A percentile compares a stretch with the other conserved stretches of the same genome.
Evolutionary conservation across 106 monocot species (phyloP).

Genomic region (Acanthochlamys bracteata): DNA sequence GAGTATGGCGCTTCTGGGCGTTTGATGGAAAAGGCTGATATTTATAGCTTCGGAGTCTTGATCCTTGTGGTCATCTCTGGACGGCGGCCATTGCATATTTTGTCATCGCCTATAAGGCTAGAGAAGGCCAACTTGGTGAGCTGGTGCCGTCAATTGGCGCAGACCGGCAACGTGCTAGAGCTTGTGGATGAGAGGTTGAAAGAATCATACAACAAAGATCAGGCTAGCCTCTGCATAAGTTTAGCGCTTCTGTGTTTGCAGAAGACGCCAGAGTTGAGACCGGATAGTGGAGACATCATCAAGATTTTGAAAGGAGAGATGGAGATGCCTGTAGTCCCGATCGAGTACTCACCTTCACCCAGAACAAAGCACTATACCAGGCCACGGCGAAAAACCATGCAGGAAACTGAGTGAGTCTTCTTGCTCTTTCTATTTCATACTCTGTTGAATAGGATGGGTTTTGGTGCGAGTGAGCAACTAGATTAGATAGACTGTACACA

Average conservation of each 20-base stretch:
- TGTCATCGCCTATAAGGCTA: conserved; percentile 61
- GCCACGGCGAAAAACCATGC: conserved; percentile 20
- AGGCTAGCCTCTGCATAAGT: conserved; percentile 51
- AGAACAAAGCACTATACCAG: conserved; percentile 1
- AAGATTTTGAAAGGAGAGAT: conserved; percentile 69
- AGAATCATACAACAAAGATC: conserved; percentile 39
- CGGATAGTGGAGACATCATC: conserved; percentile 62
- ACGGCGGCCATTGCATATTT: conserved; percentile 62
- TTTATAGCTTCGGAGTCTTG: conserved; percentile 76
- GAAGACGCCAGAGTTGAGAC: conserved; percentile 64
- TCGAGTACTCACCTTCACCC: conserved; percentile 68
- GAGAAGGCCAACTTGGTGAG: conserved; percentile 71
- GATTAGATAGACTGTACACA: too few species aligned
- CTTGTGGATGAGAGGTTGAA: conserved; percentile 68
- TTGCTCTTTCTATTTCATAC: too few species aligned
- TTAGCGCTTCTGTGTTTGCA: conserved; percentile 76
- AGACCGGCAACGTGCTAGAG: conserved; percentile 45
- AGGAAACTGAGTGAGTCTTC: conserved; percentile 16
- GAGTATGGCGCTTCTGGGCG: conserved; percentile 29
- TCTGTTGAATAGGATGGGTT: too few species aligned
- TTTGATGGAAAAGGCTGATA: conserved; percentile 67
- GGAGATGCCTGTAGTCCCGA: conserved; percentile 39
- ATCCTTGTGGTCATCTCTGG: conserved; percentile 75
- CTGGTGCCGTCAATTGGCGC: conserved; percentile 65
- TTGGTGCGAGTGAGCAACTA: too few species aligned